Conservation (phyloP, 202 grass and related monocot genomes). For the Saccharum hybrid region DNA sequence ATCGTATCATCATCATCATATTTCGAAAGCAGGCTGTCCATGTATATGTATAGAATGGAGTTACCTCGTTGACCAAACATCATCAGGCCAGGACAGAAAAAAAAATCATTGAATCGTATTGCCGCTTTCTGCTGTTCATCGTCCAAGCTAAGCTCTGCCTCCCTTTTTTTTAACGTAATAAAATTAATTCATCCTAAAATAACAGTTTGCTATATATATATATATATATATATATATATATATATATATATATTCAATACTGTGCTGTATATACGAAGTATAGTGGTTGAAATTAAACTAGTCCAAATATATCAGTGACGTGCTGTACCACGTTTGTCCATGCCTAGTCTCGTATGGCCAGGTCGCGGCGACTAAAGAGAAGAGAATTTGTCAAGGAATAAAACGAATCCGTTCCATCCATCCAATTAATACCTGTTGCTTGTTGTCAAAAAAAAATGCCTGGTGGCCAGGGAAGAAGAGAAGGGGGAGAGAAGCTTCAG, state of each 20-base stretch:
- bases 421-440: constrained; percentile 6
- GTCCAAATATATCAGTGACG: too few relatives aligned
- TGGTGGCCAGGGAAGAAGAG: background rate
- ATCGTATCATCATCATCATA: background rate
- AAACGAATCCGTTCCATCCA: constrained; percentile 10
- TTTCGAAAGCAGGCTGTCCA: constrained; percentile 10
- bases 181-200: background rate
- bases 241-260: constrained; percentile 9
- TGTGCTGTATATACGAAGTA: background rate
- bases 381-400: constrained; percentile 31
- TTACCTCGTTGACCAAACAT: constrained; percentile 20
- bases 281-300: constrained; percentile 18
- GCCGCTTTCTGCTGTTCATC: background rate
- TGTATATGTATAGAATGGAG: background rate
- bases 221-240: too few relatives aligned
- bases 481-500: background rate
- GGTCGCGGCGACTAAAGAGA: too few relatives aligned
- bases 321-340: too few relatives aligned
- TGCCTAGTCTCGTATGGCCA: too few relatives aligned
- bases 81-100: background rate
- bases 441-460: constrained; percentile 44
- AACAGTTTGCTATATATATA: background rate
- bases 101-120: background rate
- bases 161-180: too few relatives aligned
- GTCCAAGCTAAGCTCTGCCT: too few relatives aligned